A percentile compares a stretch with the other conserved stretches of the same genome.
Conservation (phyloP, 1,284 basidiomycete species). For the Ceratobasidium sp. region DNA sequence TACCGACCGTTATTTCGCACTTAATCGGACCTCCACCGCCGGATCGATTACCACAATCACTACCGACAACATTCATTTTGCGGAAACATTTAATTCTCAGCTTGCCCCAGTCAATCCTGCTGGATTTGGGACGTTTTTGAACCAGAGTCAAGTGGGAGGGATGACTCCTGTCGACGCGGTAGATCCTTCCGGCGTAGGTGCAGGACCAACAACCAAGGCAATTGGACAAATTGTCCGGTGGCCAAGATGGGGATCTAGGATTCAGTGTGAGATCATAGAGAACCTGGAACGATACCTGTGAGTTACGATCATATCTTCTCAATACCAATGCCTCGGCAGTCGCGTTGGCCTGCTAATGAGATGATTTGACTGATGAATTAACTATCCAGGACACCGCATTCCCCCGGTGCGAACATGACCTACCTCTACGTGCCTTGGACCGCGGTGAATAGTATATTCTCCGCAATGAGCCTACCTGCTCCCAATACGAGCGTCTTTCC, state of each 20-base stretch:
- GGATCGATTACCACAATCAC: neutral
- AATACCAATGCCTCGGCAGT: too few relatives aligned
- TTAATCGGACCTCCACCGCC: conserved; percentile 11
- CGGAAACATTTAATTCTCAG: conserved; percentile 29
- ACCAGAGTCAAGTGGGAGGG: conserved; percentile 34
- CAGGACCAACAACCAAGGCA: conserved; percentile 21
- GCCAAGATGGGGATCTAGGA: conserved; percentile 40
- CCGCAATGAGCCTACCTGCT: conserved; percentile 20
- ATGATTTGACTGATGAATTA: neutral
- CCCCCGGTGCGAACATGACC: conserved; percentile 28
- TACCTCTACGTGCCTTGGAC: conserved; percentile 40
- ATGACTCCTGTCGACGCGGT: neutral
- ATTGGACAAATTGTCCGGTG: conserved; percentile 37
- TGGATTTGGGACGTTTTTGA: conserved; percentile 36
- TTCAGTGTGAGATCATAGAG: conserved; percentile 28
- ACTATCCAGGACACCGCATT: conserved; percentile 27
- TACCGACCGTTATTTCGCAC: conserved; percentile 30
- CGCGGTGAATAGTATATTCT: conserved; percentile 30
- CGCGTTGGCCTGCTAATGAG: neutral
- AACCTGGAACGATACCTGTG: conserved; percentile 38
- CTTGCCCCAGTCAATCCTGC: conserved; percentile 20
- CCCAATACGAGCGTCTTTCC: conserved; percentile 34
- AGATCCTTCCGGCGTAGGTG: neutral
- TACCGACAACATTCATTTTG: conserved; percentile 30
- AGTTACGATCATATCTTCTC: conserved; percentile 10